Evolutionary conservation across 768 basidiomycete genomes (phyloP).

Genomic region (Steccherinum ochraceum): DNA sequence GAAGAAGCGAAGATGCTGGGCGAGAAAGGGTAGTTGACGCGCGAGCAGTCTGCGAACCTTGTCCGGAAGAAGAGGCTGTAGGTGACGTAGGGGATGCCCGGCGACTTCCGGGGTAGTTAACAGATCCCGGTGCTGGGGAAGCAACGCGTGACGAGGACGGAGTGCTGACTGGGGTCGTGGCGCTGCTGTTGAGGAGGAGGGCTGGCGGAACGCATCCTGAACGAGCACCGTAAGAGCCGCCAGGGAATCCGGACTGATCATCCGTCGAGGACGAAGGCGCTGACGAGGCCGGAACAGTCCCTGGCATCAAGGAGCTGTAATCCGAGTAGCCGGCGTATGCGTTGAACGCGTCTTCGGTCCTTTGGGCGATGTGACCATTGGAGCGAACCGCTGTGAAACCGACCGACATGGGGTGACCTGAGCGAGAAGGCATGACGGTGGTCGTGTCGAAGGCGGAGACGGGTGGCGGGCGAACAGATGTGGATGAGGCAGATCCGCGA

Average conservation of each 20-base stretch:
- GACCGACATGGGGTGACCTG: conserved; percentile 29
- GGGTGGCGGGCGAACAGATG: conserved; percentile 24
- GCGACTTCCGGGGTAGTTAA: conserved; percentile 10
- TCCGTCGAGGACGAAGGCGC: conserved; percentile 1
- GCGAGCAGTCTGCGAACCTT: conserved; percentile 23
- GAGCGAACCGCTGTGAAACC: conserved; percentile 25
- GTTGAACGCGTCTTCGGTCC: conserved; percentile 54
- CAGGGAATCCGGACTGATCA: conserved; percentile 2
- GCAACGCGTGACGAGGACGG: conserved; percentile 42
- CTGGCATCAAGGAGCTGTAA: conserved; percentile 58
- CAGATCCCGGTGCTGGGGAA: conserved; percentile 21
- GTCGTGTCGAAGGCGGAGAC: conserved; percentile 48
- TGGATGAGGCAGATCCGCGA: conserved; percentile 21
- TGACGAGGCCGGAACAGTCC: conserved; percentile 30
- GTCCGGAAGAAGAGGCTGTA: conserved; percentile 15
- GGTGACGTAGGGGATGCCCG: conserved; percentile 19
- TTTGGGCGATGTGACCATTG: conserved; percentile 21
- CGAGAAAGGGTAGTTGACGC: conserved; percentile 42
- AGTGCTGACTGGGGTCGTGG: conserved; percentile 40
- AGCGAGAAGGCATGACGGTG: conserved; percentile 44
- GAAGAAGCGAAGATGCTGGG: conserved; percentile 52
- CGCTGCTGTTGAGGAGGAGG: conserved; percentile 46
- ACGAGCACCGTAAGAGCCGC: conserved; percentile 25
- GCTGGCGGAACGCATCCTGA: conserved; percentile 59
- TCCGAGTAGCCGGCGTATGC: conserved; percentile 63